Evolutionary conservation across 116 monocot species (phyloP), one percentile per base, ranked within the genome.

Genomic region (Zostera marina): DNA sequence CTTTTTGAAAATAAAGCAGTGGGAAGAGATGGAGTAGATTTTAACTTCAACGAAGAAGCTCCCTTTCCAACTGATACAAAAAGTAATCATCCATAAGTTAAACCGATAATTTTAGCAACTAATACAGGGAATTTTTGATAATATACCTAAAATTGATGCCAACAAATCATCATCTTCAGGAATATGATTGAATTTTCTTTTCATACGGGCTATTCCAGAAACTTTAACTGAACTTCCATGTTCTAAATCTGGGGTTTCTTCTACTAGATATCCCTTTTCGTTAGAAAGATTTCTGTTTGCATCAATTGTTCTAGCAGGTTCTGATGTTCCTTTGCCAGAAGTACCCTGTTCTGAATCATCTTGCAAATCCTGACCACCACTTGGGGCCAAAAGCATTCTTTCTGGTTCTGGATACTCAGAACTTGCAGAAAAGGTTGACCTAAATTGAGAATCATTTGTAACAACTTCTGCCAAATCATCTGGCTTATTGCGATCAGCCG

Each of bases 121-220:
- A 5, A 32, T 32, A 32, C 32, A 32, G 32, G 32, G 32, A 32
- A 32, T 32, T 32, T 3, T 5, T 32, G 32, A 32, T 32, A 32
- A 3, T 23, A 19, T 85, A 99, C 99, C 99, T 81, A 99, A 71
- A 59, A 99, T 91, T 42, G 99, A 91, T 20, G 84, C 78, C 65
- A 99, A 56, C 56, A 87, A 58, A 81, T 93, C 91, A 81, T 99
- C 83, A 66, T 99, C 91, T 70, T 79, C 60, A 59, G 76, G 75
- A 59, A 91, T 58, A 71, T 61, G 66, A 12, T 80, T 69, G 12
- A 14, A 52, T 41, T 64, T 79, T 46, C 62, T 84, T 75, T 61
- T 81, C n/a, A 66, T 63, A 54, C 75, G 66, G 17, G 78, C 63
- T 63, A 62, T 62, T 38, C 73, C 73, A 46, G 77, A 71, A 11